Evolutionary conservation across 2,329 filamentous ascomycete species (phyloP), one percentile per base, ranked within the genome.

Genomic region (Apiospora malaysiana): DNA sequence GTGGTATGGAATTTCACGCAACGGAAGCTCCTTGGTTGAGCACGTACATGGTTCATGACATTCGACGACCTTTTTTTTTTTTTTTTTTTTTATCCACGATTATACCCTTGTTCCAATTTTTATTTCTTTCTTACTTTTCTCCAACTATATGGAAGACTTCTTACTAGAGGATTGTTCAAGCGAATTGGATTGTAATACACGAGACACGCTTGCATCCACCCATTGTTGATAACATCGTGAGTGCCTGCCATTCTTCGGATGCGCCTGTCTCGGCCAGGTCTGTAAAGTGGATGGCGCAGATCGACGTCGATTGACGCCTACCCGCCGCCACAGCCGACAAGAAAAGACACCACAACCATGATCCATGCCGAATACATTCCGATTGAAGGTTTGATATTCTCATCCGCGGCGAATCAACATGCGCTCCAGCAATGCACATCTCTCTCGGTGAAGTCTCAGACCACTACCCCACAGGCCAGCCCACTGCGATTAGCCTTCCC

Each of bases 81-180:
- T n/a, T n/a, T n/a, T n/a, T n/a, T 63, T 63, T 63, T n/a, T 18
- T 63, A 23, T 23, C n/a, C 56, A 37, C 32, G 10, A n/a, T n/a
- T 63, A 63, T 63, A 63, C 56, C 56, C 56, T 63, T 27, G 40
- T 63, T 56, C 23, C 51, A 18, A 37, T n/a, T 63, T 2, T 40
- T n/a, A 40, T 2, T 40, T 25, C 2, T 8, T 56, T 21, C 14
- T 14, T 63, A 40, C 12, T 21, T 4, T 63, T 16, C 14, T 59
- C 27, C 42, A 16, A 63, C 8, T 40, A 32, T n/a, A 2, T 40
- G 27, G 32, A 63, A 63, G 32, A 10, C 27, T 40, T 40, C 37
- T n/a, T 32, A n/a, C 32, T 63, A 63, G 18, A 40, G 40, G 16
- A 21, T 56, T 32, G 49, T 32, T 63, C 56, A 63, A 27, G 6